phyloP scores from a whole-genome alignment of 2,329 filamentous ascomycete species.

The Pyricularia grisea region DNA sequence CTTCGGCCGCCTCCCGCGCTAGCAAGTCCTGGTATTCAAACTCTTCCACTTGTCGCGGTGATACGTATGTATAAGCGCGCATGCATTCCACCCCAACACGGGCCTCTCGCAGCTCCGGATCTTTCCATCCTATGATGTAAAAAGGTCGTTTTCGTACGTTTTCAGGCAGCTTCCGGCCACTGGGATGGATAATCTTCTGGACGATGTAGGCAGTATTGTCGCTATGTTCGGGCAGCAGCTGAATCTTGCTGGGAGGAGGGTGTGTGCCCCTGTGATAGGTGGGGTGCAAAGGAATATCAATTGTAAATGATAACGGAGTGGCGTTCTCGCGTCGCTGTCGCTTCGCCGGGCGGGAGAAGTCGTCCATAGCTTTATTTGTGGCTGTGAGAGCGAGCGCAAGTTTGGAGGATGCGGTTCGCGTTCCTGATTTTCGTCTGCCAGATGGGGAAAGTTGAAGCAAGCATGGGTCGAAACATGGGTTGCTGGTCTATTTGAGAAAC shows the following conservation, averaged over 20 bases:
- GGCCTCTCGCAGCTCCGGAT: constrained; percentile 32
- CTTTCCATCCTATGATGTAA: constrained; percentile 46
- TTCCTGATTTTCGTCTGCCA: neutral
- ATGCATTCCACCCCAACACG: constrained; percentile 34
- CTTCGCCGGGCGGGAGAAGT: neutral
- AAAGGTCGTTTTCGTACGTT: constrained; percentile 31
- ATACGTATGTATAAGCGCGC: constrained; percentile 48
- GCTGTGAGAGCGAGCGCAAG: neutral
- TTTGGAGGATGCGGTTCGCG: neutral
- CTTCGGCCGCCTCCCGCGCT: constrained; percentile 29
- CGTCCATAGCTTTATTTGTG: neutral
- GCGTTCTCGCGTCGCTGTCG: neutral
- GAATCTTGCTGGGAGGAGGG: constrained; percentile 30
- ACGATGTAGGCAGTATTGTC: constrained; percentile 49
- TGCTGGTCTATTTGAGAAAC: neutral
- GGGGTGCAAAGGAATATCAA: constrained; percentile 20
- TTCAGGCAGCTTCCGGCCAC: constrained; percentile 17
- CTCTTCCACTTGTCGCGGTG: constrained; percentile 43
- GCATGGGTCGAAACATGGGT: neutral
- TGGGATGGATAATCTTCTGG: constrained; percentile 36
- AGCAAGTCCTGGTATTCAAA: constrained; percentile 41
- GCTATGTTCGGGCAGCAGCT: constrained; percentile 36
- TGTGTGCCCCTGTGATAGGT: constrained; percentile 36
- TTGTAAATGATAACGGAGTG: constrained; percentile 14
- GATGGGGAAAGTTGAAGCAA: neutral